Evolutionary conservation across 2,329 filamentous ascomycete genomes (phyloP).

Genomic region (Fusarium xylarioides): DNA sequence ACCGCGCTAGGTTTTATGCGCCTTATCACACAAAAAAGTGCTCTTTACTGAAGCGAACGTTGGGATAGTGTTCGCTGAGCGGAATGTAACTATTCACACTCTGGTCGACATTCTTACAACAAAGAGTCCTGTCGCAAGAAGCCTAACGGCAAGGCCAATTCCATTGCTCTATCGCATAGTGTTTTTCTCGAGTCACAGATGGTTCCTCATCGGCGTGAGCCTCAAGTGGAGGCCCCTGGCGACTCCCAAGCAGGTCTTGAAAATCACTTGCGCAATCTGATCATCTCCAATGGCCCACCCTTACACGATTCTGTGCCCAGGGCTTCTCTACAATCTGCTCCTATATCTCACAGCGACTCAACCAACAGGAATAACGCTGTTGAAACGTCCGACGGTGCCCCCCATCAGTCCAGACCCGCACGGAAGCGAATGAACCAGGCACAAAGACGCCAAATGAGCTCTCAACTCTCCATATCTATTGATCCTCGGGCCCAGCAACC

Average conservation of each 20-base stretch:
- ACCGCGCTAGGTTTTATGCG: background rate
- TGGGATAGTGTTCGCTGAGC: background rate
- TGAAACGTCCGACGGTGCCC: slow-evolving; percentile 2
- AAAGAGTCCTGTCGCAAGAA: background rate
- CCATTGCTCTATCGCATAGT: background rate
- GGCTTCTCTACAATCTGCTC: background rate
- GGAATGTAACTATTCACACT: slow-evolving; percentile 13
- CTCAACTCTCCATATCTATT: slow-evolving; percentile 65
- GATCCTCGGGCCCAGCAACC: slow-evolving; percentile 54
- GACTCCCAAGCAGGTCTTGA: slow-evolving; percentile 54
- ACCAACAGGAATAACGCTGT: background rate
- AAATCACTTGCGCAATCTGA: slow-evolving; percentile 66
- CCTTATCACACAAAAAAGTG: background rate
- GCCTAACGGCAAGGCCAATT: background rate
- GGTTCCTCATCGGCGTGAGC: slow-evolving; percentile 12
- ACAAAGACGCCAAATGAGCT: slow-evolving; percentile 69
- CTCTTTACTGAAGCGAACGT: background rate
- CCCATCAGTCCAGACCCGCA: slow-evolving; percentile 42
- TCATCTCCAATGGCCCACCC: slow-evolving; percentile 60
- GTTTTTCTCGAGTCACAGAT: background rate
- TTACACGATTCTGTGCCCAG: slow-evolving; percentile 6
- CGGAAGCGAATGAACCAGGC: slow-evolving; percentile 69
- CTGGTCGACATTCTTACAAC: slow-evolving; percentile 13
- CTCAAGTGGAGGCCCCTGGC: background rate
- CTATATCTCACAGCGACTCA: background rate